Evolutionary conservation across 768 basidiomycete species (phyloP).

Genomic region (Termitomyces sp.): DNA sequence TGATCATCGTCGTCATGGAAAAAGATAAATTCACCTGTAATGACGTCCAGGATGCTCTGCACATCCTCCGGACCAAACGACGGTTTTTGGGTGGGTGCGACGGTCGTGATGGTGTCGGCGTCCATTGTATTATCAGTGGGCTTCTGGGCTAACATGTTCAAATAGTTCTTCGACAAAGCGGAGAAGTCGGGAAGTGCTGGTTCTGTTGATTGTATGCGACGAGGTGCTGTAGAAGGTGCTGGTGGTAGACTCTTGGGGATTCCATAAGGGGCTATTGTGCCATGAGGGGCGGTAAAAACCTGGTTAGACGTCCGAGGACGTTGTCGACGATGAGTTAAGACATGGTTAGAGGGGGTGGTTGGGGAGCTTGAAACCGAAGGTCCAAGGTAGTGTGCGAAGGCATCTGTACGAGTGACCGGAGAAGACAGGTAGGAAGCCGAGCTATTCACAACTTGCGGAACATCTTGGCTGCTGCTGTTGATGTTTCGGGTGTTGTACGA

Average conservation of each 20-base stretch:
- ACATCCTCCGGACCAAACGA: conserved; percentile 24
- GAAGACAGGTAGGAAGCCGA: conserved; percentile 41
- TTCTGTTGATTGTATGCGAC: conserved; percentile 34
- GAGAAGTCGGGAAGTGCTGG: conserved; percentile 42
- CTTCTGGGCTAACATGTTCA: conserved; percentile 64
- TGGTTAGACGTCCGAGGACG: conserved; percentile 69
- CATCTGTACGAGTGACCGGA: conserved; percentile 40
- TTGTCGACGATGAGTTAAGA: conserved; percentile 47
- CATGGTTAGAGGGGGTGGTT: conserved; percentile 47
- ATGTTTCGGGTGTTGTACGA: conserved; percentile 32
- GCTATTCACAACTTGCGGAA: conserved; percentile 44
- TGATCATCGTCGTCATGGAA: conserved; percentile 10
- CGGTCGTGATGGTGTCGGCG: conserved; percentile 28
- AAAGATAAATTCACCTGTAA: conserved; percentile 19
- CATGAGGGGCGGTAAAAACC: conserved; percentile 64
- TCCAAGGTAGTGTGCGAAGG: conserved; percentile 44
- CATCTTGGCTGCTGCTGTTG: conserved; percentile 45
- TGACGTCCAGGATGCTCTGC: conserved; percentile 16
- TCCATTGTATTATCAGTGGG: conserved; percentile 37
- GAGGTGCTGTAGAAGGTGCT: conserved; percentile 59
- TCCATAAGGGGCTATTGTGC: conserved; percentile 77
- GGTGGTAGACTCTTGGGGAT: conserved; percentile 71
- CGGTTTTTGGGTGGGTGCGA: conserved; percentile 25
- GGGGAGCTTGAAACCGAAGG: conserved; percentile 53
- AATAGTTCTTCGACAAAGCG: conserved; percentile 58